Base-by-base conservation (phyloP, 495 filamentous ascomycete species). In the Xylaria intraflava region DNA sequence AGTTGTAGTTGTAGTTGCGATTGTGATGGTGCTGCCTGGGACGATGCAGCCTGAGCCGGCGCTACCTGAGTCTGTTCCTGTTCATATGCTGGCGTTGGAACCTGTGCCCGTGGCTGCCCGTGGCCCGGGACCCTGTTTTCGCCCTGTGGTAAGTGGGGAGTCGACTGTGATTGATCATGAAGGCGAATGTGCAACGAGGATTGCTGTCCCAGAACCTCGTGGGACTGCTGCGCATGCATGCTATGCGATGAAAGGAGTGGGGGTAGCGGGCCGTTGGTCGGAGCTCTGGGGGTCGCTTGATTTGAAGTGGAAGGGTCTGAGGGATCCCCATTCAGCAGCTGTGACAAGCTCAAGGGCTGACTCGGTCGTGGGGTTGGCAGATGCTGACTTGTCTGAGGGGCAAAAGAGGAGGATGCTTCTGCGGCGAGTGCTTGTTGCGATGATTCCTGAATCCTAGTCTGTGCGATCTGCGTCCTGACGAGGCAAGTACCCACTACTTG, bases 401-500 rank as follows among this genome's bases (percentile, higher is more conserved):
- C 9, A 20, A 60, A 53, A 35, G 42, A 36, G 2, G 63, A 39
- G 11, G 24, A 19, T 29, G 60, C 44, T 22, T 62, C 57, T 27
- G 61, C 61, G 0, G 59, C 49, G 7, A 66, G 54, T 19, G 64
- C 61, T 8, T 60, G 61, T n/a, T 66, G 64, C 11, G 61, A 57
- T n/a, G 61, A 66, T 56, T 66, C 64, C n/a, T 61, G 62, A 27
- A 63, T 60, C 20, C 61, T 59, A 33, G 58, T 65, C 35, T 75
- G 70, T 49, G 73, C 71, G 31, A 73, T 71, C 50, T 76, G 75
- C 4, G 70, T 67, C 36, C 72, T 64, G 12, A 72, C 68, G 1
- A 77, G 36, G 8, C 72, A 69, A 1, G 54, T 60, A 9, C 65
- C 63, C 22, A 75, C 71, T 10, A 71, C 69, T 50, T 70, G 69